Base-by-base conservation (phyloP, 108 stramenopile genomes). In the Skeletonema tropicum region DNA sequence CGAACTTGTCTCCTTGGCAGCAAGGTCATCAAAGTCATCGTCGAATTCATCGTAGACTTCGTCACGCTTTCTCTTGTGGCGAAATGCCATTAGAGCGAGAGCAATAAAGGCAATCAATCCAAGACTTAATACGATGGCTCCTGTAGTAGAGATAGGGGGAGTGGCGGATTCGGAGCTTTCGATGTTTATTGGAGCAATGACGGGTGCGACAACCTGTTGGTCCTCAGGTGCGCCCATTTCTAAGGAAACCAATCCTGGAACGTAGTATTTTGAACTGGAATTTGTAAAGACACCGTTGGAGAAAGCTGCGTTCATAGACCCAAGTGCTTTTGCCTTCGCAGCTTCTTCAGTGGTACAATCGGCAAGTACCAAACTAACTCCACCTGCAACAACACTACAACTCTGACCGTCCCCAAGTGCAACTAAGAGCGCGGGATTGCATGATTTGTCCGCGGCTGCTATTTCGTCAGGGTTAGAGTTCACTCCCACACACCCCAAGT, bases 1-100 rank as follows among this genome's bases (percentile, higher is more conserved):
- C 0, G 52, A 55, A 23, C 52, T 55, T 55, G 52, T 55, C 1
- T 55, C 52, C 52, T 55, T 55, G 52, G 52, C 52, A 23, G 10
- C 19, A 23, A 55, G 52, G n/a, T 55, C 52, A 23, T 23, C 15
- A 23, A n/a, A 15, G 17, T 55, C 52, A 25, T 55, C 52, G 21
- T 55, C 19, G 52, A 55, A 55, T 55, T 55, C 52, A 25, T 55
- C 23, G 23, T 55, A 55, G 52, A 23, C 52, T 10, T 23, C 8
- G 21, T 55, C 52, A 23, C 52, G 52, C n/a, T 55, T 55, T 23
- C 52, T 55, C 52, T 55, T 55, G 52, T 55, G 52, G 23, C 52
- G 52, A 17, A 55, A 10, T 55, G 52, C 52, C 52, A 55, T 25
- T 21, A 55, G 52, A 3, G 52, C 52, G 23, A 55, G 52, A 23